These are phyloP conservation scores for Aspergillus kassunensis DNA, from an alignment of 495 filamentous ascomycete species.

Conservation along the genomic window DNA sequence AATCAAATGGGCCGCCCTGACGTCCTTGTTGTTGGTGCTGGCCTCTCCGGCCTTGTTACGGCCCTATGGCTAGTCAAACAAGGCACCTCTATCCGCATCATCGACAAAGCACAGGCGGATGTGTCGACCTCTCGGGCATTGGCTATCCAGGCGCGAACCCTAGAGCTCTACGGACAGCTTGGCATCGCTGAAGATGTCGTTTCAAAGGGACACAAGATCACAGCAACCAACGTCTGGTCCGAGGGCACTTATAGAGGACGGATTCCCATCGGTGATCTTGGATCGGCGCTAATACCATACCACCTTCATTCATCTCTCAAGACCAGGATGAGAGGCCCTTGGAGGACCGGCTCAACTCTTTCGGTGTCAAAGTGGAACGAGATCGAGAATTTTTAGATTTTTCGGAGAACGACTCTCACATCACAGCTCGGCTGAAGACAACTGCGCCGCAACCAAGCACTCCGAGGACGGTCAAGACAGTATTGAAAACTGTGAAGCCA, in stretches of 20 bases:
- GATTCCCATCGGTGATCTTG: slow-evolving; percentile 25
- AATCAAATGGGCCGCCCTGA: slow-evolving; percentile 21
- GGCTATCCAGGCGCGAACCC: slow-evolving; percentile 38
- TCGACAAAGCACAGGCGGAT: slow-evolving; percentile 28
- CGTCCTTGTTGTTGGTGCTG: slow-evolving; percentile 40
- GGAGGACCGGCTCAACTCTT: slow-evolving; percentile 26
- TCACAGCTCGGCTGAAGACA: slow-evolving; percentile 25
- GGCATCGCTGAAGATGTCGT: slow-evolving; percentile 32
- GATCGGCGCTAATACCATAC: slow-evolving; percentile 30
- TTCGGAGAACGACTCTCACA: slow-evolving; percentile 18
- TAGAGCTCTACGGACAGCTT: slow-evolving; percentile 40
- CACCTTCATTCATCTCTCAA: slow-evolving; percentile 35
- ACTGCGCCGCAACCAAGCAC: background rate
- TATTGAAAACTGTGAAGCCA: slow-evolving; percentile 22
- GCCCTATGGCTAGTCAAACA: slow-evolving; percentile 37
- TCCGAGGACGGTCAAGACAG: background rate
- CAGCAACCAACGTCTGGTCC: slow-evolving; percentile 35
- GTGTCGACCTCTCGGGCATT: slow-evolving; percentile 34
- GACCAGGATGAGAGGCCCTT: slow-evolving; percentile 36
- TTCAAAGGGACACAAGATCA: slow-evolving; percentile 28
- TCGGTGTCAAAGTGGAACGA: slow-evolving; percentile 32
- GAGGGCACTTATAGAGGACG: slow-evolving; percentile 20
- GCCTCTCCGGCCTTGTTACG: slow-evolving; percentile 38
- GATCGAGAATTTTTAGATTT: slow-evolving; percentile 24
- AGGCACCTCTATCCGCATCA: slow-evolving; percentile 31